phyloP scores from a whole-genome alignment of 352 stramenopile species.

The Blastocystis sp. region DNA sequence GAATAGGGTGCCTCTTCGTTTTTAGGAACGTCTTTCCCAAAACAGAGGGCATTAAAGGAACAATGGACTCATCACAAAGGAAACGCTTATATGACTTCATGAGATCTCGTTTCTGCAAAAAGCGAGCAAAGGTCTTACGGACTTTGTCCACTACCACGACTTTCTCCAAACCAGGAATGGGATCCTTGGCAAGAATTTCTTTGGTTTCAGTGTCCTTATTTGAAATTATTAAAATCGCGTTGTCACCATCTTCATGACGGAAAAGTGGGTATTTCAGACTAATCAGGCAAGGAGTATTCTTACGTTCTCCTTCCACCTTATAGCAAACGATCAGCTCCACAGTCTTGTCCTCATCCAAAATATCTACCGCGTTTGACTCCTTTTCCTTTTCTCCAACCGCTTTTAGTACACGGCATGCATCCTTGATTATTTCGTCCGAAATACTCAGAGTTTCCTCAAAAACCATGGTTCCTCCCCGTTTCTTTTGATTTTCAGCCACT shows the following conservation, averaged over 20 bases:
- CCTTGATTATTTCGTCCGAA: not conserved
- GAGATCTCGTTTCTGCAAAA: slow-evolving; percentile 8
- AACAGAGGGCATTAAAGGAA: slow-evolving; percentile 26
- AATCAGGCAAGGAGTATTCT: slow-evolving; percentile 15
- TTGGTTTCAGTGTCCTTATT: not conserved
- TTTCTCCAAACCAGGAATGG: not conserved
- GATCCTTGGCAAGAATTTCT: not conserved
- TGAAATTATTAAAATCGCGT: not conserved
- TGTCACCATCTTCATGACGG: not conserved
- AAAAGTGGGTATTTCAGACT: not conserved
- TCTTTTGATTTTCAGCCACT: not conserved
- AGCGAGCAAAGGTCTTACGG: not conserved
- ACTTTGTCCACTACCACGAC: not conserved
- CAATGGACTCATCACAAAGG: not conserved
- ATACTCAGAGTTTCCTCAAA: not conserved
- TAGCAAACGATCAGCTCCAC: not conserved
- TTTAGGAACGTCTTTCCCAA: slow-evolving; percentile 14
- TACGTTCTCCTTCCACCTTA: not conserved
- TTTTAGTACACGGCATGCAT: not conserved
- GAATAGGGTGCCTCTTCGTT: not conserved
- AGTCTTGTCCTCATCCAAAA: not conserved
- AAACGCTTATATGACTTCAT: not conserved
- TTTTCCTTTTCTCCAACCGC: not conserved
- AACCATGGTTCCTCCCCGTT: not conserved
- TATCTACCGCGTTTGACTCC: not conserved